These are phyloP conservation scores for Euptelea pleiosperma DNA, from an alignment of 164 flowering plant species.

Conservation along the genomic window DNA sequence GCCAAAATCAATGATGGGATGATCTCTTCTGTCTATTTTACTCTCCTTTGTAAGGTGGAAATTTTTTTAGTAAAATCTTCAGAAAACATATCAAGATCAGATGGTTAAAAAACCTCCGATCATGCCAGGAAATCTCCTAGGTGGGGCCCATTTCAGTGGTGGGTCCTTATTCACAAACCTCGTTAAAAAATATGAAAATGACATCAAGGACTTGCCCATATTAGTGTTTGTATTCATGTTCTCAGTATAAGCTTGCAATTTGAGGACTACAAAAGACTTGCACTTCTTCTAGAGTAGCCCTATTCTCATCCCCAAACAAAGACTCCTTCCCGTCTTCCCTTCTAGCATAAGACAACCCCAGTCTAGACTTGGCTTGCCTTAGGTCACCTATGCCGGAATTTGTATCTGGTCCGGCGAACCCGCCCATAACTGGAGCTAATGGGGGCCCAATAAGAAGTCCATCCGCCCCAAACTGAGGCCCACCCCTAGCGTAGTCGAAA, in stretches of 20 bases:
- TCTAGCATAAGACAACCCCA: conserved; percentile 85
- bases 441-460: conserved; percentile 95
- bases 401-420: conserved; percentile 87
- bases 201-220: no score
- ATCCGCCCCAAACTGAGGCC: conserved; percentile 92
- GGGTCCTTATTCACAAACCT: no score
- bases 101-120: no score
- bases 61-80: no score
- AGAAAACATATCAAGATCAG: no score
- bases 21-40: no score
- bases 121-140: no score
- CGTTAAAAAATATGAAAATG: no score
- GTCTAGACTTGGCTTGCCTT: conserved; percentile 80
- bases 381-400: conserved; percentile 80
- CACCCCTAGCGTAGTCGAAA: conserved; percentile 90
- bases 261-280: conserved; percentile 83
- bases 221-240: neutral
- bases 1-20: no score
- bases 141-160: no score
- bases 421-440: conserved; percentile 86
- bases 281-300: conserved; percentile 61
- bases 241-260: conserved; percentile 71
- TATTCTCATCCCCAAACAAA: conserved; percentile 75
- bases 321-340: conserved; percentile 89
- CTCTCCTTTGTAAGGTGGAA: no score